Base-by-base conservation (phyloP, 148 eudicot genomes). In the Vaccinium myrtillus region DNA sequence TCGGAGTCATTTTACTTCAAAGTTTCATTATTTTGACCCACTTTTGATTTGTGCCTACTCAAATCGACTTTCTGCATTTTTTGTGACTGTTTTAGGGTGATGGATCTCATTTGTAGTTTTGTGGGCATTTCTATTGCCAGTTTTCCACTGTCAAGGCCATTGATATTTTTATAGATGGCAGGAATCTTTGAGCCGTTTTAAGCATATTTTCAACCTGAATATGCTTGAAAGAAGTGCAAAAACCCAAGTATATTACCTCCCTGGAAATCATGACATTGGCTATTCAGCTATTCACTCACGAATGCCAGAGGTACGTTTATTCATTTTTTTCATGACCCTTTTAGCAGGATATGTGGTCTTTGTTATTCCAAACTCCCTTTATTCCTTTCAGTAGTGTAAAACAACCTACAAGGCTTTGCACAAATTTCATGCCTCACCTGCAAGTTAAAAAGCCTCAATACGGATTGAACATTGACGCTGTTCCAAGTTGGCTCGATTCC, bases 231-330 rank as follows among this genome's bases (percentile, higher is more conserved):
- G 81, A 87, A 87, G 69, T 79, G 84, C 88, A 84, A 91, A 90
- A 69, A 90, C 85, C 78, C 88, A 85, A 86, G 83, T 92, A 81
- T 89, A 91, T 73, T 93, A 92, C 84, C 85, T 96, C 77, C 86
- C 96, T 63, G 99, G 99, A 86, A 96, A 95, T 91, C 99, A 96
- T 86, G 99, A 96, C 85, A 85, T 92, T 81, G 99, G 98, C 36
- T 96, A 96, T 84, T 90, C 95, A 27, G 93, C 92, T 86, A 80
- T 87, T 80, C 87, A 84, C 82, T 81, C 89, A 81, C 88, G 74
- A 50, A 90, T 82, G 86, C 96, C 95, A 27, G 87, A 92, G 99
- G 99, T 96, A 90, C 32, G 78, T 18, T 81, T 59, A 49, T 76
- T 11, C 78, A 61, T 67, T 81, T 16, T 16, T 81, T 85, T 55